Evolutionary conservation across 495 filamentous ascomycete species (phyloP), one percentile per base, ranked within the genome.

Genomic region (Neurospora cerealis): DNA sequence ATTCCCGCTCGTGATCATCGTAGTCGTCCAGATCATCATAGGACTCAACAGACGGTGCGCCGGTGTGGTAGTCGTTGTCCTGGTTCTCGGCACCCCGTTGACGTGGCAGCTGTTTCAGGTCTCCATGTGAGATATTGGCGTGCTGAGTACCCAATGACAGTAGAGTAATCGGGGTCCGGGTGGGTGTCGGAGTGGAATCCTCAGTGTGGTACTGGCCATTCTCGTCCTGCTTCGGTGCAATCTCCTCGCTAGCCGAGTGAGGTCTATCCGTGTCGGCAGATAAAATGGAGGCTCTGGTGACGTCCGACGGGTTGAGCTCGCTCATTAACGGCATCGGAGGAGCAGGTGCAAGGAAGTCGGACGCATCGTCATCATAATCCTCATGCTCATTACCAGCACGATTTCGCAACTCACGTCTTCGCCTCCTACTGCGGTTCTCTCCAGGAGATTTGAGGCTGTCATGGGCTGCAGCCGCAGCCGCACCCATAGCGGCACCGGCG

Each of bases 251-350:
- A n/a, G 86, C 86, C 66, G 91, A 91, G 72, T 87, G 87, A 71
- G 93, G 88, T 75, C 91, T 82, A 75, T 91, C 92, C 0, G 93
- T 94, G 34, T 91, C 89, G 44, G 93, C 91, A 6, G 96, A 95
- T 13, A 97, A 85, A 73, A 99, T 92, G 0, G 96, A 98, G 42
- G 92, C 90, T 79, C 96, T 87, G 4, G 96, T 98, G 69, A 97
- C 80, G 36, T 97, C 94, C 0, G 94, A 96, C 39, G 92, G 88
- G 69, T 91, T 88, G 37, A 96, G 88, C 60, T 93, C 93, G 80
- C 94, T 96, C 79, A 89, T 89, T 78, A 96, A 86, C 3, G 94
- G 95, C 91, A 97, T 92, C 1, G 91, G 92, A 15, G 93, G 89
- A n/a, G 76, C 73, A 5, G 84, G 84, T 7, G 82, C 75, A 5